Evolutionary conservation across 441 rosid species (phyloP).

Genomic region (Aquilaria agallochum): DNA sequence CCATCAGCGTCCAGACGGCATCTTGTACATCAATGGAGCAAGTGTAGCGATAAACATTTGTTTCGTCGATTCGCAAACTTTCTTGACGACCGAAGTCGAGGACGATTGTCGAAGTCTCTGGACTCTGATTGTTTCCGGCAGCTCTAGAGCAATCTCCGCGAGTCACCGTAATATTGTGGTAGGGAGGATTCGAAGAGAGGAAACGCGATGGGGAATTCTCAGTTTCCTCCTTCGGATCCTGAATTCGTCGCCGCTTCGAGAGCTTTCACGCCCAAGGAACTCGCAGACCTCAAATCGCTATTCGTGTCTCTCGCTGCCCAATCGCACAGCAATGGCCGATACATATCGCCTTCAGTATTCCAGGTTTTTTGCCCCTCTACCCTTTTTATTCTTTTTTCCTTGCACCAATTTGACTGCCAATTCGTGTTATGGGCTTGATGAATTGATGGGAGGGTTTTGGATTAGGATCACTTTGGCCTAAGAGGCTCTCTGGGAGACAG

Average conservation of each 20-base stretch:
- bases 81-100: background rate
- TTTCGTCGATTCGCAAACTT: too few species aligned
- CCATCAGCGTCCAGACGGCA: too few species aligned
- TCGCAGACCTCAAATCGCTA: constrained; percentile 58
- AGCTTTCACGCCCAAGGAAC: constrained; percentile 65
- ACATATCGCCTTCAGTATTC: constrained; percentile 50
- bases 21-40: too few species aligned
- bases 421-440: background rate
- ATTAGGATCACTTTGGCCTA: constrained; percentile 57
- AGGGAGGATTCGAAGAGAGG: background rate
- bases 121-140: too few species aligned
- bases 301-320: constrained; percentile 59
- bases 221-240: constrained; percentile 57
- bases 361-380: constrained; percentile 35
- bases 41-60: too few species aligned
- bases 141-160: too few species aligned
- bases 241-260: constrained; percentile 71
- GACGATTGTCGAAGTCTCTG: background rate
- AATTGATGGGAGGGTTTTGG: constrained; percentile 1
- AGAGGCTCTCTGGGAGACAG: constrained; percentile 58
- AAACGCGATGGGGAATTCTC: constrained; percentile 67
- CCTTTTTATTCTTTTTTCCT: background rate
- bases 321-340: constrained; percentile 46
- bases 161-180: too few species aligned
- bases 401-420: background rate